Base-by-base conservation (phyloP, 352 stramenopile species). In the Globisporangium polare region DNA sequence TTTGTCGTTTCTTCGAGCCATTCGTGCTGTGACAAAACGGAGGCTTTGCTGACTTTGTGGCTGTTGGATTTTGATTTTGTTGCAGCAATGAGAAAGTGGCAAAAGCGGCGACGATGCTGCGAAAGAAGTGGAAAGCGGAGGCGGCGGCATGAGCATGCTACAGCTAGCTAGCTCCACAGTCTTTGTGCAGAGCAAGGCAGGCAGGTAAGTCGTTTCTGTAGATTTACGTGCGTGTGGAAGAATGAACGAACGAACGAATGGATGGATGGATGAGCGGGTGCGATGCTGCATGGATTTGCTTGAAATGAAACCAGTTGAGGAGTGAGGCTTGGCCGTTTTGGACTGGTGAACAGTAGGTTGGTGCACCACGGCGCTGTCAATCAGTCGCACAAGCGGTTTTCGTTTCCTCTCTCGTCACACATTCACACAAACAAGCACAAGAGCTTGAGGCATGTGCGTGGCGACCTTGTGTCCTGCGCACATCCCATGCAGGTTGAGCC, bases 81-180 rank as follows among this genome's bases (percentile, higher is more conserved):
- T 20, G 39, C 69, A 90, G 60, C 62, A 80, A 86, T 65, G 74
- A 88, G 37, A 77, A 81, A n/a, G 57, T 90, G 67, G 69, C 69
- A 50, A 75, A 83, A 46, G 68, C 75, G 15, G 80, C 84, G 3
- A 73, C 76, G 22, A 78, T 78, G 52, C 74, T 94, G 17, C 81
- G 81, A 24, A 88, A 88, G 66, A 91, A 94, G 68, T 94, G 84
- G 84, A 89, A 90, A 74, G 77, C 71, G 22, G 70, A 87, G 58
- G 80, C 72, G 9, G 74, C 62, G 20, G 62, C 62, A 56, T 68
- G 49, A 54, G 54, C 20, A 29, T 12, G 15, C 4, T 39, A 15
- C 33, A 4, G 12, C 9, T 9, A n/a, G 37, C 5, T 33, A 26
- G 7, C 52, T 59, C 33, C 26, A n/a, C n/a, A n/a, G n/a, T 3